Evolutionary conservation across 2,329 filamentous ascomycete species (phyloP).

Genomic region (Fusarium sp.): DNA sequence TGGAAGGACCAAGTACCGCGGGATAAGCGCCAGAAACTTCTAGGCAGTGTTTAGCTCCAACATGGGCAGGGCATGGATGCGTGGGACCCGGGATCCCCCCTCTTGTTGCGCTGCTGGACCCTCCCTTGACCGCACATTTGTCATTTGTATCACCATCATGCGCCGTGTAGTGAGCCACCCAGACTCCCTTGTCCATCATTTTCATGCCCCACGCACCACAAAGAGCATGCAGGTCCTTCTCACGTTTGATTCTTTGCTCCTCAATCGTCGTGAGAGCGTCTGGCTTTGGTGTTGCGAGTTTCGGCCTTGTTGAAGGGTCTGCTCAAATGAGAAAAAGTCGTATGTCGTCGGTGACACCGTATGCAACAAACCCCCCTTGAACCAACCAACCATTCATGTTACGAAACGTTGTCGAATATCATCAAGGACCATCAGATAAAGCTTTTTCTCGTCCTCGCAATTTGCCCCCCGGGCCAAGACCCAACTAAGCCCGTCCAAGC

Average conservation of each 20-base stretch:
- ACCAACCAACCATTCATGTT: not conserved
- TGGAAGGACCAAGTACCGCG: slow-evolving; percentile 10
- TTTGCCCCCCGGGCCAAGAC: not conserved
- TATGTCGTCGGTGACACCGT: not conserved
- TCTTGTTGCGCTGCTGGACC: not conserved
- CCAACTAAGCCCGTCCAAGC: slow-evolving; percentile 1
- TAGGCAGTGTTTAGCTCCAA: slow-evolving; percentile 18
- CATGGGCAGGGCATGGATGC: not conserved
- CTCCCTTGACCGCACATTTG: not conserved
- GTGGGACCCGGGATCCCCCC: not conserved
- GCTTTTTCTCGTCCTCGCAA: not conserved
- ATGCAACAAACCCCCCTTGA: not conserved
- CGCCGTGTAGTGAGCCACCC: not conserved
- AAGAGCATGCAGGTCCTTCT: slow-evolving; percentile 32
- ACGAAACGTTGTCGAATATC: not conserved
- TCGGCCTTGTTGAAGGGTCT: not conserved
- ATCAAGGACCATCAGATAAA: slow-evolving; percentile 8
- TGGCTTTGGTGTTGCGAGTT: not conserved
- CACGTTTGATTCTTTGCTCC: not conserved
- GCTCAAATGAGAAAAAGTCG: not conserved
- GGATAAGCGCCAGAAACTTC: slow-evolving; percentile 39
- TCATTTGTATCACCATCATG: slow-evolving; percentile 9
- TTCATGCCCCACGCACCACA: slow-evolving; percentile 20
- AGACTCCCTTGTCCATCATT: slow-evolving; percentile 6
- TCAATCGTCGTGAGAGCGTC: not conserved